These are phyloP conservation scores for Coemansia sp. DNA, from an alignment of 192 early-diverging fungal species.

Conservation along the genomic window DNA sequence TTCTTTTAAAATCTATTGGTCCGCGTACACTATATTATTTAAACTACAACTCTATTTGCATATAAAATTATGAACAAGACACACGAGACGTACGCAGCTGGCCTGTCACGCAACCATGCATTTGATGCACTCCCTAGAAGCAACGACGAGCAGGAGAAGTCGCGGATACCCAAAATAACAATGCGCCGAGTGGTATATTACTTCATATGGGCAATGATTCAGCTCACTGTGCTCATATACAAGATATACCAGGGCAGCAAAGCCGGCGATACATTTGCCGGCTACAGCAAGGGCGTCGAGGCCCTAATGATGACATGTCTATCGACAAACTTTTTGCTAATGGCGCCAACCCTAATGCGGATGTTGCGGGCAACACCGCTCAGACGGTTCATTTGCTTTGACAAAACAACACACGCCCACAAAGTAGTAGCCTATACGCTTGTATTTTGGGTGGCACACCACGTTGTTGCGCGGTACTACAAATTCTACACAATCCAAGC, in stretches of 20 bases:
- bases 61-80: background rate
- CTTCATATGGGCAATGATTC: conserved; percentile 56
- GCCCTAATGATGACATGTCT: conserved; percentile 51
- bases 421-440: conserved; percentile 70
- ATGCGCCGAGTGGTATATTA: conserved; percentile 42
- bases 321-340: conserved; percentile 62
- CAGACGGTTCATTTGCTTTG: conserved; percentile 65
- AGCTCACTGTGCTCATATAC: conserved; percentile 53
- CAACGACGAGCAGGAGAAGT: background rate
- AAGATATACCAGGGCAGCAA: conserved; percentile 51
- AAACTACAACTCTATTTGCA: too few species aligned
- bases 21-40: too few species aligned
- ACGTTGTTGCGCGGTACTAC: conserved; percentile 68
- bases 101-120: conserved; percentile 30
- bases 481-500: conserved; percentile 56
- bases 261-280: conserved; percentile 31
- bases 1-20: too few species aligned
- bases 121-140: conserved; percentile 19
- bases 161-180: conserved; percentile 28
- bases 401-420: conserved; percentile 78
- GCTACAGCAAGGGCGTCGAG: conserved; percentile 34
- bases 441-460: conserved; percentile 63
- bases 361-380: conserved; percentile 67
- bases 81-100: conserved; percentile 8
- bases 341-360: conserved; percentile 73